phyloP scores from a whole-genome alignment of 345 rosid genomes.

The Populus alba region DNA sequence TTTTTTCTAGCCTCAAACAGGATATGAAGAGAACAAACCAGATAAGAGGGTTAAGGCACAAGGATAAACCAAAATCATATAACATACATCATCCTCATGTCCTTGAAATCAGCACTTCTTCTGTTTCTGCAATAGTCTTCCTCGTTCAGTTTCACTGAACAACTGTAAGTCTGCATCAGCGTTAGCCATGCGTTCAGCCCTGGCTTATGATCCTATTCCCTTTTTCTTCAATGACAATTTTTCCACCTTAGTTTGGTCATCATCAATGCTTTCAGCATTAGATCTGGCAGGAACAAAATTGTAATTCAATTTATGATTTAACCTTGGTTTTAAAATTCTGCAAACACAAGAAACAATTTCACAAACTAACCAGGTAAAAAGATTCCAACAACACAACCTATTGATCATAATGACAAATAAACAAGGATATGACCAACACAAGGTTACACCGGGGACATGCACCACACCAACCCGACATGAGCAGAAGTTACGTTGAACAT shows the following conservation, averaged over 20 bases:
- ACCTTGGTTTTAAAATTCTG: background rate
- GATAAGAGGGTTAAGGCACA: background rate
- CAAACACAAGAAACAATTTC: background rate
- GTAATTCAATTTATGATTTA: slow-evolving; percentile 8
- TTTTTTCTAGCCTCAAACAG: background rate
- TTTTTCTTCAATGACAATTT: slow-evolving; percentile 81
- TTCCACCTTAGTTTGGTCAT: slow-evolving; percentile 70
- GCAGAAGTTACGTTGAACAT: background rate
- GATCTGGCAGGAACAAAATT: slow-evolving; percentile 35
- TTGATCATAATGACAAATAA: background rate
- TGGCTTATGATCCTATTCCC: slow-evolving; percentile 90
- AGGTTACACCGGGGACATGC: background rate
- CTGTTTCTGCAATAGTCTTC: slow-evolving; percentile 77
- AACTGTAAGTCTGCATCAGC: slow-evolving; percentile 82
- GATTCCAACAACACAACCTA: background rate
- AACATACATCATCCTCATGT: slow-evolving; percentile 85
- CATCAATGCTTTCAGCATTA: slow-evolving; percentile 44
- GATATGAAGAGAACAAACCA: background rate
- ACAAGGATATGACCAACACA: background rate
- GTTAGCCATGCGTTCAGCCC: slow-evolving; percentile 69
- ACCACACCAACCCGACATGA: background rate
- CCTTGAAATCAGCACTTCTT: slow-evolving; percentile 89
- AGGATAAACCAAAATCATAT: slow-evolving; percentile 5
- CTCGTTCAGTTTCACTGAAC: slow-evolving; percentile 64
- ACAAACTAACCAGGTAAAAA: background rate